Conservation (phyloP, 306 rosid genomes). For the Pueraria montana region DNA sequence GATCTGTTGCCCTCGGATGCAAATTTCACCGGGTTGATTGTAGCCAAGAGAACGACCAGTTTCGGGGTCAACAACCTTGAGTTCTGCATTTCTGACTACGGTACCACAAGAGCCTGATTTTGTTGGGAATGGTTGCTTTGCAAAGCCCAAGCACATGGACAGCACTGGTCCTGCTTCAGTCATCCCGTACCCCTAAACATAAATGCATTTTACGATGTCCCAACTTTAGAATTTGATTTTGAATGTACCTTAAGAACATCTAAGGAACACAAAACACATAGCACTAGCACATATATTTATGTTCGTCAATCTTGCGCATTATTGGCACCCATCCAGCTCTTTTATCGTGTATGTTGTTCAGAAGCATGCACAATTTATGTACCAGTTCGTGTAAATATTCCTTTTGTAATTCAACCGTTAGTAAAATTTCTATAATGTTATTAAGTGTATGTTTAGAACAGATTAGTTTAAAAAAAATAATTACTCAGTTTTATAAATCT, state of each 20-base stretch:
- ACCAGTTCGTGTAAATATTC: too few relatives aligned
- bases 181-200: conserved; percentile 87
- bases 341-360: too few relatives aligned
- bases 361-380: too few relatives aligned
- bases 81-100: conserved; percentile 84
- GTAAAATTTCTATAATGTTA: too few relatives aligned
- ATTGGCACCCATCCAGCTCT: too few relatives aligned
- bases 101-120: conserved; percentile 90
- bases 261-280: not conserved
- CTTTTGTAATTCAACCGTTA: too few relatives aligned
- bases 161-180: conserved; percentile 96
- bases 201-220: not conserved
- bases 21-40: conserved; percentile 86
- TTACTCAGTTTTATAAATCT: too few relatives aligned
- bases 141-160: conserved; percentile 78
- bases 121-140: conserved; percentile 68
- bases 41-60: conserved; percentile 71
- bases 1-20: conserved; percentile 81
- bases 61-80: conserved; percentile 74
- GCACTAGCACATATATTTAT: not conserved
- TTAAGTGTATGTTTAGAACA: too few relatives aligned
- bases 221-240: not conserved
- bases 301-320: not conserved
- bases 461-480: too few relatives aligned
- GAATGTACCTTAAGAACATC: not conserved